Conservation (phyloP, 2,329 filamentous ascomycete species). For the Decorospora gaudefroyi region DNA sequence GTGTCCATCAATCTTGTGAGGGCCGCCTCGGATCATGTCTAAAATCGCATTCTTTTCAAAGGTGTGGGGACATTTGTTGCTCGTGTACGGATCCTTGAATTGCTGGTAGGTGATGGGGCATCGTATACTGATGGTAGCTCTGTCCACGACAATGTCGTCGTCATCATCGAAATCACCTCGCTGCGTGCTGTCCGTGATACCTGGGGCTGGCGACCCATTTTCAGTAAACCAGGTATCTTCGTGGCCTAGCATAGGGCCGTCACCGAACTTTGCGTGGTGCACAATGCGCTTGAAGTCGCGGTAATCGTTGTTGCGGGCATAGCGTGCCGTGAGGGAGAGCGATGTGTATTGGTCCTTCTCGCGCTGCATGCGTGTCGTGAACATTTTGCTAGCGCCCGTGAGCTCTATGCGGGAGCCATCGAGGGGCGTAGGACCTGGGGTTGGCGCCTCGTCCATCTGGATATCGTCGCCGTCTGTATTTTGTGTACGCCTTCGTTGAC, state of each 20-base stretch:
- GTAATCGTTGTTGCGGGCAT: constrained; percentile 65
- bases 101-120: constrained; percentile 70
- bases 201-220: constrained; percentile 51
- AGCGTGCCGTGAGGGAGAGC: constrained; percentile 50
- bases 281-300: constrained; percentile 64
- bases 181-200: constrained; percentile 43
- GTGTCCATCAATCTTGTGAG: constrained; percentile 29
- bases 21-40: constrained; percentile 53
- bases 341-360: constrained; percentile 53
- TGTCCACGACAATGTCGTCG: constrained; percentile 70
- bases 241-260: constrained; percentile 59
- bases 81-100: constrained; percentile 70
- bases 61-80: constrained; percentile 69
- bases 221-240: constrained; percentile 66
- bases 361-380: constrained; percentile 45
- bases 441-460: constrained; percentile 45
- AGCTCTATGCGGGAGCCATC: constrained; percentile 42
- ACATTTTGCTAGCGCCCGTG: constrained; percentile 45
- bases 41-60: constrained; percentile 70
- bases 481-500: constrained; percentile 26
- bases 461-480: constrained; percentile 22
- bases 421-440: constrained; percentile 47
- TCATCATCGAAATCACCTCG: constrained; percentile 54
- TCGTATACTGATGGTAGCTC: constrained; percentile 66
- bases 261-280: constrained; percentile 63